Base-by-base conservation (phyloP, 208 protist species). In the Leishmania guyanensis region DNA sequence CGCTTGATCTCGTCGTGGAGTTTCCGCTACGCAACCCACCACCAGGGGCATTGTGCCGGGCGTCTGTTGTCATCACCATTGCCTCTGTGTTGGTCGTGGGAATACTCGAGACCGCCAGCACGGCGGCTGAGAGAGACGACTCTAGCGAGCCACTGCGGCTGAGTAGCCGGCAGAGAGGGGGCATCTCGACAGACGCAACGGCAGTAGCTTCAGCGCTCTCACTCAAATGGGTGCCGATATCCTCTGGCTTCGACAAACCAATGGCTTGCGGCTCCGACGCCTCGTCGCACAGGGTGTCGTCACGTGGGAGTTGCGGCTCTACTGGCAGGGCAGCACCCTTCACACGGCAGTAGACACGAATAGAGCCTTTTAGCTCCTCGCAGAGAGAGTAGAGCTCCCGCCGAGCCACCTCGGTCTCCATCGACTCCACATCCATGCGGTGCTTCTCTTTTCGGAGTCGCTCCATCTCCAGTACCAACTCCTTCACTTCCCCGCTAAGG, bases 321-420 rank as follows among this genome's bases (percentile, higher is more conserved):
- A n/a, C 51, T n/a, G 76, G 50, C 29, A 48, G 48, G 22, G 48
- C 9, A 56, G 20, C 33, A 20, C 92, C 92, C 74, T 94, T 94
- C n/a, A 98, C 93, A 10, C 96, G 93, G 76, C 96, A 97, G 86
- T 95, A 98, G 51, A 98, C 96, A 26, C 96, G 91, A 82, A 98
- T 98, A 8, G 93, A 92, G 17, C 96, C 96, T 65, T 97, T 96
- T 43, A 98, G 69, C 84, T 96, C 94, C 82, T 97, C 94, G 77
- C 89, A 95, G 22, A 86, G 84, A 16, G 91, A 89, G 83, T 91
- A 94, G 46, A 96, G 85, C 80, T 89, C 90, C 16, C 94, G 89
- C 46, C 94, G 92, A 5, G 81, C n/a, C 75, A 98, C 50, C 87
- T 98, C 93, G 17, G 54, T 78, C 83, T 92, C 78, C 89, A 91